phyloP scores from a whole-genome alignment of 2,329 filamentous ascomycete genomes.

The Fusarium graminum region DNA sequence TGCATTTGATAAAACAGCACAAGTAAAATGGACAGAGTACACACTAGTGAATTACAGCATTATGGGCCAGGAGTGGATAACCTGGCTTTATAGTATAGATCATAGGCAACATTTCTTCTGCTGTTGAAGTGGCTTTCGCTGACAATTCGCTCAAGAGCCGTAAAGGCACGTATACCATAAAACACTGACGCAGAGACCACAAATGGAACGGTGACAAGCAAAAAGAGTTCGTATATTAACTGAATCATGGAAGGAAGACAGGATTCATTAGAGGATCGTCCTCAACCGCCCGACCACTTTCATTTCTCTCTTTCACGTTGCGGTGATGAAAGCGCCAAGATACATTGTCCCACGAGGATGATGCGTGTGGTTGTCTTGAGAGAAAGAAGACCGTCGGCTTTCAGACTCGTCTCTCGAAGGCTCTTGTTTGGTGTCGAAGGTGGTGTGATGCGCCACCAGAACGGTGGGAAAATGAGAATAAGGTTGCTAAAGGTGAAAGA shows the following conservation, averaged over 20 bases:
- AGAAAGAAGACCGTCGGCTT: slow-evolving; percentile 31
- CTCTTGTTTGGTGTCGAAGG: slow-evolving; percentile 22
- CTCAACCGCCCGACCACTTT: slow-evolving; percentile 30
- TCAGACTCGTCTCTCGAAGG: slow-evolving; percentile 30
- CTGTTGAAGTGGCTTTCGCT: slow-evolving; percentile 14
- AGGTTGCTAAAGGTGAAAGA: slow-evolving; percentile 30
- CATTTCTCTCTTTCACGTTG: slow-evolving; percentile 11
- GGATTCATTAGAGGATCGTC: slow-evolving; percentile 34
- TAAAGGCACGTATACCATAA: slow-evolving; percentile 32
- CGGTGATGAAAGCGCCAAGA: neutral
- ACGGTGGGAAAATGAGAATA: slow-evolving; percentile 23
- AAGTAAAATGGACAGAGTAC: slow-evolving; percentile 46
- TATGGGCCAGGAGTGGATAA: slow-evolving; percentile 58
- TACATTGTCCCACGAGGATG: slow-evolving; percentile 20
- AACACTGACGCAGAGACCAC: slow-evolving; percentile 33
- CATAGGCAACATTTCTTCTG: slow-evolving; percentile 42
- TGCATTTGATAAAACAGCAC: neutral
- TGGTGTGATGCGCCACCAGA: slow-evolving; percentile 20
- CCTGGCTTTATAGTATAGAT: slow-evolving; percentile 42
- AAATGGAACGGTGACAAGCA: slow-evolving; percentile 33
- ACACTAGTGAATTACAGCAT: slow-evolving; percentile 62
- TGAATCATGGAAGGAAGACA: slow-evolving; percentile 18
- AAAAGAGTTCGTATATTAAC: slow-evolving; percentile 28
- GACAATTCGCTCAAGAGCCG: slow-evolving; percentile 28
- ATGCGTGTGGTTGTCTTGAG: slow-evolving; percentile 21